A percentile compares a stretch with the other conserved stretches of the same genome.
phyloP scores from a whole-genome alignment of 495 filamentous ascomycete species.

The Neurospora sublineolata region DNA sequence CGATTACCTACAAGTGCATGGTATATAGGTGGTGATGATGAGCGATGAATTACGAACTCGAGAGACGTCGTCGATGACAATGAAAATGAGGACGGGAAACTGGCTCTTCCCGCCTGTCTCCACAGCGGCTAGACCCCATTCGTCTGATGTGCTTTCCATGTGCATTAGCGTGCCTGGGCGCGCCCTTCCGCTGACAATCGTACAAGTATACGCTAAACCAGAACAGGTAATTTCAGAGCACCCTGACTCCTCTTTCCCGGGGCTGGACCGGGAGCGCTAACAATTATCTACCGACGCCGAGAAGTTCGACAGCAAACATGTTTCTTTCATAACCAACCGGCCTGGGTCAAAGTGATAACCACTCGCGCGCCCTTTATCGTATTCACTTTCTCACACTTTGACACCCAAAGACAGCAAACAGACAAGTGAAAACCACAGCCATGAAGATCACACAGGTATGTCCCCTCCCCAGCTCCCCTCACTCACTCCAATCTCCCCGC shows the following conservation, averaged over 20 bases:
- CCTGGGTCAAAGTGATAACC: background rate
- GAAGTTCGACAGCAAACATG: background rate
- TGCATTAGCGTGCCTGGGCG: background rate
- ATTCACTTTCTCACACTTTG: background rate
- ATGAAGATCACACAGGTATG: constrained; percentile 1
- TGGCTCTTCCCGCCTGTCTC: background rate
- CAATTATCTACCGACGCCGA: background rate
- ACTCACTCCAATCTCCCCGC: background rate
- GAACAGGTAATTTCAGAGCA: background rate
- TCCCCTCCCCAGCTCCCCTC: background rate
- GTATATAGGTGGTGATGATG: background rate
- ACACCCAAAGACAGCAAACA: background rate
- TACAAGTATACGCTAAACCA: background rate
- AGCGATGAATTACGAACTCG: background rate
- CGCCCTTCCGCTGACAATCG: background rate
- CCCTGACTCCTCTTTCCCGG: background rate
- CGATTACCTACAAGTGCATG: too few relatives aligned
- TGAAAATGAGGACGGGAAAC: background rate
- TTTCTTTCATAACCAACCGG: background rate
- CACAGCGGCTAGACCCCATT: background rate
- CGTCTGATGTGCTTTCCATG: background rate
- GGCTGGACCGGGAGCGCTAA: background rate
- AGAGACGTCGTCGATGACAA: background rate
- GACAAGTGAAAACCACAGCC: background rate
- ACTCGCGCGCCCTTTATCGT: background rate